Percentiles rank a stretch among this genome's conserved stretches.
Conservation (phyloP, 1,284 basidiomycete genomes). For the Wallemia ichthyophaga region DNA sequence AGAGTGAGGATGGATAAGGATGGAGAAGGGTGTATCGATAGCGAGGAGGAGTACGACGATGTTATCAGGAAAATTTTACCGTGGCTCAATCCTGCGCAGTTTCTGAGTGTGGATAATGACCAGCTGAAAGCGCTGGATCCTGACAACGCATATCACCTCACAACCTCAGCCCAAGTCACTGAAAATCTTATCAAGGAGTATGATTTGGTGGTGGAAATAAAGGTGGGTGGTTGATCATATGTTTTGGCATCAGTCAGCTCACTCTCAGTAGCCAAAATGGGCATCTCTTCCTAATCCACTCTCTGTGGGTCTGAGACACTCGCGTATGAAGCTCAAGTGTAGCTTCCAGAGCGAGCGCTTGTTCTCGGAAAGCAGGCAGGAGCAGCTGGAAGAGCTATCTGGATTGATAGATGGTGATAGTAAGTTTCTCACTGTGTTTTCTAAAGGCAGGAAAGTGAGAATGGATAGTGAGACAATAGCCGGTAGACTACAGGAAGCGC, state of each 20-base stretch:
- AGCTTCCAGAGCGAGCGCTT: not conserved
- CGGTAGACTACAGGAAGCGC: not conserved
- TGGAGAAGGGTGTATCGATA: not conserved
- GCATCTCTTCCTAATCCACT: not conserved
- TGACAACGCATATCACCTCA: not conserved
- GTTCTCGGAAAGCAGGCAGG: not conserved
- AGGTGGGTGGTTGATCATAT: not conserved
- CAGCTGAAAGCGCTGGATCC: not conserved
- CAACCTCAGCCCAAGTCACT: not conserved
- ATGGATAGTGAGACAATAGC: not conserved
- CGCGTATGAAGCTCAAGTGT: not conserved
- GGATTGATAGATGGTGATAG: not conserved
- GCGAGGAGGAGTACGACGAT: not conserved
- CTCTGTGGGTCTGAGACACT: not conserved
- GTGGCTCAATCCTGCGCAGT: not conserved
- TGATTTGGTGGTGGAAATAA: not conserved
- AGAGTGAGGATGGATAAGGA: not conserved
- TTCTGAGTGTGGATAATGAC: not conserved
- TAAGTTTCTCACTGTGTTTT: not conserved
- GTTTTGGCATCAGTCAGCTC: not conserved
- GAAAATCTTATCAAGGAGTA: not conserved
- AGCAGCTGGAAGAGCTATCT: not conserved
- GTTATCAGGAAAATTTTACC: not conserved
- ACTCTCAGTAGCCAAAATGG: not conserved
- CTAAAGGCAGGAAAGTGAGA: not conserved